phyloP scores from a whole-genome alignment of 257 asterid genomes.

The Coffea eugenioides region DNA sequence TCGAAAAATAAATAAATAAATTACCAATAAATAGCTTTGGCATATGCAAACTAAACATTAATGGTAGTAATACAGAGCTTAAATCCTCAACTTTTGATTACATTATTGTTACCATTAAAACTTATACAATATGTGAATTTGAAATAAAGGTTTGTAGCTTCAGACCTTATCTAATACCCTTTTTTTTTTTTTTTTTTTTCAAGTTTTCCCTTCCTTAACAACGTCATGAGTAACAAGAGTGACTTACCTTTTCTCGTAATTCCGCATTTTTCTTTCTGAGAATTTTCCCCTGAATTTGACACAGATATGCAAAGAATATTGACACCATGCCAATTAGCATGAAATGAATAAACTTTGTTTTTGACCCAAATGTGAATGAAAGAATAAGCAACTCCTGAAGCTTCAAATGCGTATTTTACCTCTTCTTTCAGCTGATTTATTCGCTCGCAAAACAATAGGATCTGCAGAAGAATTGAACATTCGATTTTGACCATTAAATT shows the following conservation, averaged over 20 bases:
- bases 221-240: background rate
- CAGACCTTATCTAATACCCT: too few species aligned
- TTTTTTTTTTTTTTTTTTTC: too few species aligned
- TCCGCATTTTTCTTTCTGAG: slow-evolving; percentile 39
- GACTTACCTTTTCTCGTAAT: slow-evolving; percentile 43
- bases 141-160: too few species aligned
- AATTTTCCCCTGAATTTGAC: slow-evolving; percentile 37
- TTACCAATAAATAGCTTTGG: background rate
- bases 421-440: slow-evolving; percentile 39
- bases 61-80: too few species aligned
- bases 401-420: slow-evolving; percentile 28
- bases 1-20: background rate
- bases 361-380: background rate
- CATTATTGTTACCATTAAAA: too few species aligned
- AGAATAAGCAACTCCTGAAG: too few species aligned
- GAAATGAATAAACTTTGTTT: background rate
- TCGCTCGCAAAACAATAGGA: slow-evolving; percentile 29
- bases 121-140: too few species aligned
- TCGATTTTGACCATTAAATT: background rate
- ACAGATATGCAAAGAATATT: background rate
- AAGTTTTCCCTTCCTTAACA: too few species aligned
- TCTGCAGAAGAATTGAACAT: slow-evolving; percentile 26
- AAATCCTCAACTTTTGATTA: too few species aligned
- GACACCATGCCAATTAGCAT: background rate
- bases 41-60: too few species aligned